phyloP scores from a whole-genome alignment of 202 grass and related monocot genomes.

The Digitaria exilis region DNA sequence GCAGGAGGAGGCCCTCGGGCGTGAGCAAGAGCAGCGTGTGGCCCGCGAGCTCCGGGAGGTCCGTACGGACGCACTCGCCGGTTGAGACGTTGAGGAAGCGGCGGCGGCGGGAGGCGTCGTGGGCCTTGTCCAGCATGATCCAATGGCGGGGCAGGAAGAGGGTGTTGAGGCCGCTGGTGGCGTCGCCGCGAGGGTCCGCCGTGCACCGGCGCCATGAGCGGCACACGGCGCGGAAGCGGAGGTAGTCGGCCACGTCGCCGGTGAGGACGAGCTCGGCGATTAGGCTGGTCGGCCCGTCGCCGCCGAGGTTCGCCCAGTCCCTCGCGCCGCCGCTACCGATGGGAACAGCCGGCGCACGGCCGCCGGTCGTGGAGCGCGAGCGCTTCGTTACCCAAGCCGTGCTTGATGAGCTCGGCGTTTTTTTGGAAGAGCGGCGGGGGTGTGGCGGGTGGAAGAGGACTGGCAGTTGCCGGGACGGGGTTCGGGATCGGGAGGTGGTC shows the following conservation, averaged over 20 bases:
- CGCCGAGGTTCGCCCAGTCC: too few species aligned
- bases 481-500: too few species aligned
- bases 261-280: background rate
- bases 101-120: background rate
- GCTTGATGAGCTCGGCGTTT: too few species aligned
- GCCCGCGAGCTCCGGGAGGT: constrained; percentile 5
- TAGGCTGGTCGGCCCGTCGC: background rate
- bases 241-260: background rate
- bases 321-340: too few species aligned
- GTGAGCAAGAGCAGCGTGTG: background rate
- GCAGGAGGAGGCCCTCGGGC: constrained; percentile 19
- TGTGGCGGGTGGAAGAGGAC: too few species aligned
- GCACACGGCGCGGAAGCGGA: background rate
- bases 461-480: too few species aligned
- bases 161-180: background rate
- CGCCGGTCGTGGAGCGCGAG: too few species aligned
- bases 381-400: too few species aligned
- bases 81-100: constrained; percentile 20
- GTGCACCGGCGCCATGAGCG: background rate
- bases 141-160: background rate
- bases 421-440: too few species aligned
- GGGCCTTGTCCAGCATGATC: background rate
- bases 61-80: background rate
- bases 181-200: background rate
- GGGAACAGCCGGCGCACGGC: too few species aligned